These are phyloP conservation scores for Glaciozyma martinii DNA, from an alignment of 768 basidiomycete genomes.

Conservation along the genomic window DNA sequence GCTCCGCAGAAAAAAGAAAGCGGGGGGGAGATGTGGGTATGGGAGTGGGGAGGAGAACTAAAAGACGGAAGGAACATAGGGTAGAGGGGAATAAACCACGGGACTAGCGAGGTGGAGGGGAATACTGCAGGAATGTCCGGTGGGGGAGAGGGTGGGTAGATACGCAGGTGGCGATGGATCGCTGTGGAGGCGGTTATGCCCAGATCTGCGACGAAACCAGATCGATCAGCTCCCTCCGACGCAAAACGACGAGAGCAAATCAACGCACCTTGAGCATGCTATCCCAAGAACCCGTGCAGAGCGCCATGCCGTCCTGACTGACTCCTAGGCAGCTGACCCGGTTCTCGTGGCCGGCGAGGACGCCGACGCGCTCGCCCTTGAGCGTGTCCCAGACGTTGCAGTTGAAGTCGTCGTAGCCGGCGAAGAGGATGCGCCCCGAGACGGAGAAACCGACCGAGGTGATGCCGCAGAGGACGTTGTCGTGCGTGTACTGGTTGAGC, in stretches of 20 bases:
- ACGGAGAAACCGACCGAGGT: conserved; percentile 98
- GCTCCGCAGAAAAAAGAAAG: too few species aligned
- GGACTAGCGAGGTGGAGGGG: too few species aligned
- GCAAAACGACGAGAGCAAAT: not conserved
- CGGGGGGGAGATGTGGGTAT: too few species aligned
- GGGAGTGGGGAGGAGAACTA: too few species aligned
- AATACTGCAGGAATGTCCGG: too few species aligned
- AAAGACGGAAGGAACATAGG: too few species aligned
- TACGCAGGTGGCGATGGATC: too few species aligned
- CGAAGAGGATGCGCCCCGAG: conserved; percentile 92
- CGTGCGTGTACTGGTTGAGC: conserved; percentile 91
- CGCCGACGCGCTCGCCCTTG: conserved; percentile 95
- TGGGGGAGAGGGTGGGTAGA: too few species aligned
- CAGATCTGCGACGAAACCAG: not conserved
- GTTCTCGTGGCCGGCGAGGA: conserved; percentile 96
- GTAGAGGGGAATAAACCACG: too few species aligned
- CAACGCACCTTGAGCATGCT: conserved; percentile 47
- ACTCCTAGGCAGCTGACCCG: conserved; percentile 94
- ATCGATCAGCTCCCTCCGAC: not conserved
- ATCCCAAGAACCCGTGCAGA: conserved; percentile 98
- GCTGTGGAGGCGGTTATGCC: not conserved
- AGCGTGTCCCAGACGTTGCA: conserved; percentile 99
- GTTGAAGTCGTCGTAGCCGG: conserved; percentile 99
- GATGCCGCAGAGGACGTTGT: conserved; percentile 97
- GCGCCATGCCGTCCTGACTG: conserved; percentile 90